phyloP scores from a whole-genome alignment of 805 yeast genomes.

The Yamadazyma paraphyllophila region DNA sequence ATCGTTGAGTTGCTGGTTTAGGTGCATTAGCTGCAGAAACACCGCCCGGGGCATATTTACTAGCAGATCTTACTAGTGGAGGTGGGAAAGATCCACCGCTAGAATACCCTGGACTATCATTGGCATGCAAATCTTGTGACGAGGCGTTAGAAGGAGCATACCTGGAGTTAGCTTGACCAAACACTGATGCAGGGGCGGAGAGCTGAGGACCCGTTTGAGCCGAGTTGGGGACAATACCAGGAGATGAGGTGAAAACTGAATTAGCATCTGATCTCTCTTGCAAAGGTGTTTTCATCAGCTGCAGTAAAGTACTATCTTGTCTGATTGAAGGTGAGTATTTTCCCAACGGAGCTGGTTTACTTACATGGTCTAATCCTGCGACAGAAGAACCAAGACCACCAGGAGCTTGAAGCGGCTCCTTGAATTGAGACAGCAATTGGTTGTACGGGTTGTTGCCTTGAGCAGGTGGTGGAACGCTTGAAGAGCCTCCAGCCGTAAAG shows the following conservation, averaged over 20 bases:
- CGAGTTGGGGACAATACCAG: neutral
- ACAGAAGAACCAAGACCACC: neutral
- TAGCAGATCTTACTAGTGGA: slow-evolving; percentile 8
- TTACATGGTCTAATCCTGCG: neutral
- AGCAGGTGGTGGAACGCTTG: neutral
- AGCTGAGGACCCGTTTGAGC: neutral
- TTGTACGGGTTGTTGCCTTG: neutral
- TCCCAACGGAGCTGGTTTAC: neutral
- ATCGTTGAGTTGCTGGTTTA: slow-evolving; percentile 1
- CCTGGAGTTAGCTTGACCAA: slow-evolving; percentile 1
- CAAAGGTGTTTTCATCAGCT: slow-evolving; percentile 10
- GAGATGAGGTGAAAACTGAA: slow-evolving; percentile 11
- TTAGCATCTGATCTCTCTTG: slow-evolving; percentile 8
- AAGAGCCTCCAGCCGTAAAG: slow-evolving; percentile 19
- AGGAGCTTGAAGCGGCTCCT: neutral
- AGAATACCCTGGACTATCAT: neutral
- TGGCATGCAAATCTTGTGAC: slow-evolving; percentile 16
- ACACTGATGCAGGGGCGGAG: slow-evolving; percentile 6
- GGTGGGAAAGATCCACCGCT: slow-evolving; percentile 5
- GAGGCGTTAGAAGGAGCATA: slow-evolving; percentile 26
- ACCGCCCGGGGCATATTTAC: slow-evolving; percentile 15
- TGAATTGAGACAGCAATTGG: slow-evolving; percentile 9
- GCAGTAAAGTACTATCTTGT: neutral
- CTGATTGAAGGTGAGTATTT: slow-evolving; percentile 8
- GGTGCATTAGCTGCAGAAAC: neutral